These are phyloP conservation scores for Heliosperma pusillum DNA, from an alignment of 148 eudicot genomes.

Conservation along the genomic window DNA sequence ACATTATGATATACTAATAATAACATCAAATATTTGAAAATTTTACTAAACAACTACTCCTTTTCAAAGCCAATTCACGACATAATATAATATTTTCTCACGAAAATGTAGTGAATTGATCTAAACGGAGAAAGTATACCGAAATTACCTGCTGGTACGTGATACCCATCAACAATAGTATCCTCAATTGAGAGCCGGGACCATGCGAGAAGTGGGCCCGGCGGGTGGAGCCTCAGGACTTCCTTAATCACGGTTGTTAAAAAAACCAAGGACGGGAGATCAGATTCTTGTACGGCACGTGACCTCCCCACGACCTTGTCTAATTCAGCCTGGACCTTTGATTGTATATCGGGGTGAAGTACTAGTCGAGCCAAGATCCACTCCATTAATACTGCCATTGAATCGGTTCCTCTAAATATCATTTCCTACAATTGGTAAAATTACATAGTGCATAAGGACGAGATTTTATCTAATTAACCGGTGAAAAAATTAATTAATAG, in stretches of 20 bases:
- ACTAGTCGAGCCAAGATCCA: conserved; percentile 67
- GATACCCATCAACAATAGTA: conserved; percentile 39
- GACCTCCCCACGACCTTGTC: conserved; percentile 46
- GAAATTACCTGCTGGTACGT: conserved; percentile 49
- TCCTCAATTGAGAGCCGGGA: conserved; percentile 55
- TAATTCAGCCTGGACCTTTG: conserved; percentile 52
- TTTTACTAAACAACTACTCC: too few species aligned
- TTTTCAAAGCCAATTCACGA: too few species aligned
- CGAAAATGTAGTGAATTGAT: too few species aligned
- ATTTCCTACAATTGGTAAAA: conserved; percentile 54
- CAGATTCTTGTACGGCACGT: conserved; percentile 41
- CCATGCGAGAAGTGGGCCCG: conserved; percentile 84
- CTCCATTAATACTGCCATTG: conserved; percentile 62
- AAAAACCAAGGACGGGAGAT: conserved; percentile 41
- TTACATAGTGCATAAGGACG: background rate
- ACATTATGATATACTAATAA: too few species aligned
- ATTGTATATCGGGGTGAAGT: conserved; percentile 52
- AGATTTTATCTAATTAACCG: too few species aligned
- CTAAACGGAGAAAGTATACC: too few species aligned
- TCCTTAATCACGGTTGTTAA: conserved; percentile 70
- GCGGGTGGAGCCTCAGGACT: conserved; percentile 66
- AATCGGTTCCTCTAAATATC: conserved; percentile 82
- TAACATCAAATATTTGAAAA: too few species aligned
- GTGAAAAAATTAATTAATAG: too few species aligned
- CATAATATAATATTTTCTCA: too few species aligned